Conservation (phyloP, 2,329 filamentous ascomycete genomes). For the Xylariaceae sp. region DNA sequence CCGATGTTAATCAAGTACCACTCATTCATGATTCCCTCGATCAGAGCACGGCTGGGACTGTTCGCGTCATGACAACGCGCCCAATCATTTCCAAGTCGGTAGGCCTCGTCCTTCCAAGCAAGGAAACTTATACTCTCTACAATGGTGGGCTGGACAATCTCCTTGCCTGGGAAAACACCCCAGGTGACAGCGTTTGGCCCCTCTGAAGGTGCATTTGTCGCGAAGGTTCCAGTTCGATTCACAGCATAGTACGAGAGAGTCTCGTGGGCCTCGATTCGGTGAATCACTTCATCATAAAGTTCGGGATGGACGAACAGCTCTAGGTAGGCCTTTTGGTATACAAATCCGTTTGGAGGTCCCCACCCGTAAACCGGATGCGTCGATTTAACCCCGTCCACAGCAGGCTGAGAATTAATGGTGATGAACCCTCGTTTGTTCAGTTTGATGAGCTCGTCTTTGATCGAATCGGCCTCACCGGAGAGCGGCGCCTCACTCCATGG, state of each 20-base stretch:
- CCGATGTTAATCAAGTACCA: constrained; percentile 97
- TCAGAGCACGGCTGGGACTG: constrained; percentile 78
- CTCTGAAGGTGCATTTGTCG: constrained; percentile 83
- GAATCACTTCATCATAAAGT: constrained; percentile 77
- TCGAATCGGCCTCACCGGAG: constrained; percentile 78
- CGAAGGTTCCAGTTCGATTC: constrained; percentile 79
- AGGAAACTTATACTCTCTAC: constrained; percentile 97
- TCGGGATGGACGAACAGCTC: constrained; percentile 87
- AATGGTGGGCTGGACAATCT: constrained; percentile 99
- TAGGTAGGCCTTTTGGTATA: constrained; percentile 97
- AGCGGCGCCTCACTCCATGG: constrained; percentile 96
- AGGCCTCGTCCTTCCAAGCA: constrained; percentile 98
- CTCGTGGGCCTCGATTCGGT: constrained; percentile 76
- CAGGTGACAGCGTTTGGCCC: constrained; percentile 98
- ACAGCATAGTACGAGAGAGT: constrained; percentile 95
- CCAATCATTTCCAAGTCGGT: constrained; percentile 91
- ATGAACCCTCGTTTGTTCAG: constrained; percentile 88
- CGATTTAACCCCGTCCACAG: constrained; percentile 89
- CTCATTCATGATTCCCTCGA: constrained; percentile 82
- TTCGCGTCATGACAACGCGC: constrained; percentile 83
- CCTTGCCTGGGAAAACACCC: constrained; percentile 98
- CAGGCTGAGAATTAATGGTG: constrained; percentile 97
- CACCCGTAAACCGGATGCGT: constrained; percentile 88
- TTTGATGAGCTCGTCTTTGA: constrained; percentile 77
- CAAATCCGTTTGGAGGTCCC: constrained; percentile 94